These are phyloP conservation scores for Podila epigama DNA, from an alignment of 192 early-diverging fungal species.

Conservation along the genomic window DNA sequence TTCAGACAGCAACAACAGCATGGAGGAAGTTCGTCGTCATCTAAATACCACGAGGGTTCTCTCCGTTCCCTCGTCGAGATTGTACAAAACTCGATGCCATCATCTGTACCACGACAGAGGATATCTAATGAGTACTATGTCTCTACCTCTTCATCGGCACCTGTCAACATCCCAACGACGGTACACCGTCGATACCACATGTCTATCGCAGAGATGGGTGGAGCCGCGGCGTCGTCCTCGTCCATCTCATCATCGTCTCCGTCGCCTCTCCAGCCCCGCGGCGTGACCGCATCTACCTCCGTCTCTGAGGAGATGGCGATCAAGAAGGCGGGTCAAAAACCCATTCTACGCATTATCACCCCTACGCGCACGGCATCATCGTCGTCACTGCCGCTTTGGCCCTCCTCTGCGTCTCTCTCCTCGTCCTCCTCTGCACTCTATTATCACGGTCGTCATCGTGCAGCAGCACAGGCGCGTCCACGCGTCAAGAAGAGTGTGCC, in stretches of 20 bases:
- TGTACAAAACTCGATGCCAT: neutral
- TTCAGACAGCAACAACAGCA: neutral
- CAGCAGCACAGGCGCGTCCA: too few relatives aligned
- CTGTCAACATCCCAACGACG: conserved; percentile 35
- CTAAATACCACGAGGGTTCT: neutral
- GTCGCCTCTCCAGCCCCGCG: conserved; percentile 39
- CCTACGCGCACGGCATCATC: conserved; percentile 22
- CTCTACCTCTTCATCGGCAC: conserved; percentile 21
- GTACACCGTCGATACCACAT: neutral
- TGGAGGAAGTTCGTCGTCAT: too few relatives aligned
- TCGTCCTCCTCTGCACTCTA: neutral
- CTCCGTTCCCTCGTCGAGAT: neutral
- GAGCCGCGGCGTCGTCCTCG: conserved; percentile 3
- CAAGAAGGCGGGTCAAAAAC: conserved; percentile 29
- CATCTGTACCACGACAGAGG: neutral
- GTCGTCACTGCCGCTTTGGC: conserved; percentile 23
- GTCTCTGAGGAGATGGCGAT: conserved; percentile 39
- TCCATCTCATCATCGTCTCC: conserved; percentile 23
- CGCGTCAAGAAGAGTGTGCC: conserved; percentile 4
- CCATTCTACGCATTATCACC: conserved; percentile 20
- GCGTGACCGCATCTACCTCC: conserved; percentile 33
- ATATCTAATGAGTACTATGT: too few relatives aligned
- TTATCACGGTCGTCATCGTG: too few relatives aligned
- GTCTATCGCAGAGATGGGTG: neutral
- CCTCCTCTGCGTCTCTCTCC: conserved; percentile 2